These are phyloP conservation scores for Malassezia caprae DNA, from an alignment of 1,284 basidiomycete species.

Conservation along the genomic window DNA sequence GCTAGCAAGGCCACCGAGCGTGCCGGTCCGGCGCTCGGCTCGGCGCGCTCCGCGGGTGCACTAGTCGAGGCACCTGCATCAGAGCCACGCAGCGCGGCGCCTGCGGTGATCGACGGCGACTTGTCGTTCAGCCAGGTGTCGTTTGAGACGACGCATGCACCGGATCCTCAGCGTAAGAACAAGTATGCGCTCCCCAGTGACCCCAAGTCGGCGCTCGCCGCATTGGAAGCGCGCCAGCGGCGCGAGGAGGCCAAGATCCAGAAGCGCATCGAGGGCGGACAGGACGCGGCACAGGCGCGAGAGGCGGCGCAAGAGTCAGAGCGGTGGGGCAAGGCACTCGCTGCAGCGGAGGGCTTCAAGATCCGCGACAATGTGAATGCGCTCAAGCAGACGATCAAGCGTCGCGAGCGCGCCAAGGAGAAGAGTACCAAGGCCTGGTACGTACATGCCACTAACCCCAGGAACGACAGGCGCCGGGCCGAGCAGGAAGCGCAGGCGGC, in stretches of 20 bases:
- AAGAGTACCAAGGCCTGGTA: conserved; percentile 41
- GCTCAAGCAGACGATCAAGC: conserved; percentile 40
- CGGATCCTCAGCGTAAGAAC: conserved; percentile 25
- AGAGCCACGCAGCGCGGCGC: neutral
- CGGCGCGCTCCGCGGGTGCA: conserved; percentile 3
- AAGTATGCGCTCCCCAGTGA: conserved; percentile 37
- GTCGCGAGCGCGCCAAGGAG: conserved; percentile 38
- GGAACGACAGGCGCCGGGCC: conserved; percentile 27
- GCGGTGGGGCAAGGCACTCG: conserved; percentile 40
- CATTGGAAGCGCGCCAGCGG: conserved; percentile 37
- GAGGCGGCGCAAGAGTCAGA: conserved; percentile 30
- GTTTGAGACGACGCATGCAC: conserved; percentile 8
- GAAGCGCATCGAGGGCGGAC: conserved; percentile 21
- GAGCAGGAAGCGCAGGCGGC: conserved; percentile 33
- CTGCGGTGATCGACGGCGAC: neutral
- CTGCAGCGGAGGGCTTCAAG: conserved; percentile 39
- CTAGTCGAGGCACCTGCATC: neutral
- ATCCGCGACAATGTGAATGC: conserved; percentile 43
- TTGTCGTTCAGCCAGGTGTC: conserved; percentile 14
- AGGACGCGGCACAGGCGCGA: conserved; percentile 22
- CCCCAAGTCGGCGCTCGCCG: conserved; percentile 41
- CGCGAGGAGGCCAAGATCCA: conserved; percentile 26
- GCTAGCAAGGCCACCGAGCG: neutral
- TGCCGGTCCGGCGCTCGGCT: neutral
- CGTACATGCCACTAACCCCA: conserved; percentile 8